Percentiles rank a stretch among this genome's conserved stretches.
Conservation (phyloP, 23 red algal genomes). For the Gracilaria gracilis region DNA sequence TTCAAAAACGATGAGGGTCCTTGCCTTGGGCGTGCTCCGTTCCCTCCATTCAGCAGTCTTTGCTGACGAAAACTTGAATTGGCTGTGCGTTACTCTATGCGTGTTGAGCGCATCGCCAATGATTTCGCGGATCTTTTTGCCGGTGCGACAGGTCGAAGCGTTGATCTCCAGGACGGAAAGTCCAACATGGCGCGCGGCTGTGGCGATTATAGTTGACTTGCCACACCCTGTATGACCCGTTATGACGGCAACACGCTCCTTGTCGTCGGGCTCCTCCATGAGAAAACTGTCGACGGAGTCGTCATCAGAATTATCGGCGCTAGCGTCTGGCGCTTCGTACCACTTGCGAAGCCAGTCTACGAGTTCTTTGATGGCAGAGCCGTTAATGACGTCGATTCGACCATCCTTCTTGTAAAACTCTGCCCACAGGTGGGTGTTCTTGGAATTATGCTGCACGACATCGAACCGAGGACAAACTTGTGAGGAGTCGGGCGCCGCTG, state of each 20-base stretch:
- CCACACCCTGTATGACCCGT: constrained; percentile 69
- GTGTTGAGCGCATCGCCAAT: constrained; percentile 62
- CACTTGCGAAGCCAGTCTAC: constrained; percentile 55
- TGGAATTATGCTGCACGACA: constrained; percentile 9
- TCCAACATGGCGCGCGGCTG: constrained; percentile 54
- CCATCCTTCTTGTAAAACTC: constrained; percentile 48
- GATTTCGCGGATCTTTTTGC: constrained; percentile 56
- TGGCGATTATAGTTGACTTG: constrained; percentile 67
- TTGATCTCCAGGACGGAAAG: constrained; percentile 78
- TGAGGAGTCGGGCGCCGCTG: not conserved
- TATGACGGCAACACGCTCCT: constrained; percentile 56
- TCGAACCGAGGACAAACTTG: not conserved
- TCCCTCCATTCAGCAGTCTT: not conserved
- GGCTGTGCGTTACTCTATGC: constrained; percentile 43
- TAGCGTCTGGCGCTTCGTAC: constrained; percentile 22
- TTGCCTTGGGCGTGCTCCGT: constrained; percentile 6
- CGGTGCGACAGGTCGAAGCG: constrained; percentile 55
- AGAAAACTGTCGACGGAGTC: not conserved
- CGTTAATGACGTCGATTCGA: constrained; percentile 72
- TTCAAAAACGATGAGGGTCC: constrained; percentile 75
- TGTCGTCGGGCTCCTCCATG: not conserved
- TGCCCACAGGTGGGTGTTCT: constrained; percentile 37
- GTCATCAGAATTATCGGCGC: not conserved
- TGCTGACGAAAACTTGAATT: not conserved
- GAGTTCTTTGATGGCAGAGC: constrained; percentile 35